Conservation (phyloP, 2,329 filamentous ascomycete genomes). For the Diaporthe helianthi region DNA sequence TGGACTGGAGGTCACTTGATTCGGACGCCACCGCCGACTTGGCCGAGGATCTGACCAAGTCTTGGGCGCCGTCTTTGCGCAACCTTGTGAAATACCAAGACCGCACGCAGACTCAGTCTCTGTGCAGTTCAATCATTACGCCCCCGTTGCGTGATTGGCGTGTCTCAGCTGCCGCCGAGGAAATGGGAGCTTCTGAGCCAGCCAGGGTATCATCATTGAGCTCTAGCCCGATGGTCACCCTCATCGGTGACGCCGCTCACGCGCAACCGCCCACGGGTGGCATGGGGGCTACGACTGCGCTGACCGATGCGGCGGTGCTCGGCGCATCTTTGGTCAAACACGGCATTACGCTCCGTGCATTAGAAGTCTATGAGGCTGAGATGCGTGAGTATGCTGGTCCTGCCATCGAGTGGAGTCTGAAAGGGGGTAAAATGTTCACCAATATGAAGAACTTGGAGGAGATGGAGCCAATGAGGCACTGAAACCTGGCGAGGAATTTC, state of each 20-base stretch:
- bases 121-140: not conserved
- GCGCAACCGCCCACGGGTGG: slow-evolving; percentile 6
- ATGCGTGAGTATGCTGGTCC: not conserved
- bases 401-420: not conserved
- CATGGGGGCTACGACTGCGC: not conserved
- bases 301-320: not conserved
- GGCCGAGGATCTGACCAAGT: slow-evolving; percentile 7
- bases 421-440: not conserved
- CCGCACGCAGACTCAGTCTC: slow-evolving; percentile 2
- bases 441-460: slow-evolving; percentile 6
- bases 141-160: not conserved
- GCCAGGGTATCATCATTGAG: not conserved
- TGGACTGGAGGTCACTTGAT: not conserved
- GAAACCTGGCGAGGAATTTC: not conserved
- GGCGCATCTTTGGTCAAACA: not conserved
- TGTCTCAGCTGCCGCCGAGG: not conserved
- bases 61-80: not conserved
- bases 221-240: not conserved
- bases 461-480: slow-evolving; percentile 4
- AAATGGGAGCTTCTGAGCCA: not conserved
- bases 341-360: not conserved
- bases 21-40: not conserved
- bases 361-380: not conserved
- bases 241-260: slow-evolving; percentile 14
- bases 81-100: not conserved